Percentiles rank a stretch among this genome's conserved stretches.
Evolutionary conservation across 2,329 filamentous ascomycete species (phyloP).

Genomic region (Penicillium sp.): DNA sequence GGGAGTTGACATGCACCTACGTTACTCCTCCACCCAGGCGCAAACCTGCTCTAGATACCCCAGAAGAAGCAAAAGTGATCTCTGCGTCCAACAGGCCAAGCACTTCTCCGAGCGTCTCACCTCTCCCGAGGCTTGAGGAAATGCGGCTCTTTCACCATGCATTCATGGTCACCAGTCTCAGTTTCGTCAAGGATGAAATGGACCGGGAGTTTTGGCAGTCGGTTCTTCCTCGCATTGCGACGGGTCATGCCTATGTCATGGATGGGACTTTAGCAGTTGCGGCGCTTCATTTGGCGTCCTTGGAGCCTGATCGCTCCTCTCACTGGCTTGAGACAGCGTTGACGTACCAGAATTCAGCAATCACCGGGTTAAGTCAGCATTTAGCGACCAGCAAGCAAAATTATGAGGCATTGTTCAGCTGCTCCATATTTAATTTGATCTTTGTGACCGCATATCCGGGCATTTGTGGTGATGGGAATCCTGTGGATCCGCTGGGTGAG

Average conservation of each 20-base stretch:
- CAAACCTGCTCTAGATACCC: neutral
- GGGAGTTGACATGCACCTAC: slow-evolving; percentile 12
- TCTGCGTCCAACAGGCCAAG: neutral
- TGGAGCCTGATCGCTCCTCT: slow-evolving; percentile 3
- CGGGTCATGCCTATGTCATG: slow-evolving; percentile 11
- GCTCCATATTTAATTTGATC: slow-evolving; percentile 12
- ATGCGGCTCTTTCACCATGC: slow-evolving; percentile 12
- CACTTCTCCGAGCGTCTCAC: neutral
- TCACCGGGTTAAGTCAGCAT: slow-evolving; percentile 6
- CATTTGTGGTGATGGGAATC: slow-evolving; percentile 9
- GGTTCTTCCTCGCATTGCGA: slow-evolving; percentile 9
- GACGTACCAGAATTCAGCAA: slow-evolving; percentile 11
- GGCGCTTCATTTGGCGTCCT: slow-evolving; percentile 11
- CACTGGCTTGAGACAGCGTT: slow-evolving; percentile 12
- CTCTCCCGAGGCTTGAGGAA: slow-evolving; percentile 9
- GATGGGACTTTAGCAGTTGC: slow-evolving; percentile 11
- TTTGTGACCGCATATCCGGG: slow-evolving; percentile 14
- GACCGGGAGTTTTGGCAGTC: slow-evolving; percentile 12
- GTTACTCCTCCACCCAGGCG: slow-evolving; percentile 10
- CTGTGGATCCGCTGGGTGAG: slow-evolving; percentile 9
- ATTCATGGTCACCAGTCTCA: slow-evolving; percentile 6
- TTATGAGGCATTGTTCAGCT: slow-evolving; percentile 14
- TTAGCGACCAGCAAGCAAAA: slow-evolving; percentile 10
- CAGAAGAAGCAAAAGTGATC: neutral
- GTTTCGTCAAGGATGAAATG: slow-evolving; percentile 11